These are phyloP conservation scores for Alternaria ventricosa DNA, from an alignment of 2,329 filamentous ascomycete genomes.

Conservation along the genomic window DNA sequence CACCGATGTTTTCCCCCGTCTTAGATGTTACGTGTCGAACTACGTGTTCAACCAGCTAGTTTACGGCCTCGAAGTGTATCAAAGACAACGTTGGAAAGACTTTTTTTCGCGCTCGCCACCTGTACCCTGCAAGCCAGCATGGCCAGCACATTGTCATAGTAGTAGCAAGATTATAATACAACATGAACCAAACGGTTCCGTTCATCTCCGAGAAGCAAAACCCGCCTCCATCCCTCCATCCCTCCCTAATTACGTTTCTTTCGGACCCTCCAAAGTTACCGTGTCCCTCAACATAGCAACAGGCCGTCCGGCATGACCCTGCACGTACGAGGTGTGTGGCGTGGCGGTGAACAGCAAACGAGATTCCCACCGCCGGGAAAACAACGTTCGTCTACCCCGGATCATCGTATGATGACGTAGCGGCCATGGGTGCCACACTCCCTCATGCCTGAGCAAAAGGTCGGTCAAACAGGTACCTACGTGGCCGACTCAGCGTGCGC, in stretches of 20 bases:
- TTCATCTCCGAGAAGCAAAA: constrained; percentile 16
- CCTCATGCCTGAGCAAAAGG: constrained; percentile 5
- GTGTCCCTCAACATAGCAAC: constrained; percentile 8
- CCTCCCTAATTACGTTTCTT: constrained; percentile 19
- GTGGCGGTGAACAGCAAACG: constrained; percentile 41
- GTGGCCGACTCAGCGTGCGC: constrained; percentile 28
- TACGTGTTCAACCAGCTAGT: neutral
- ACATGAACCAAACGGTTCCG: neutral
- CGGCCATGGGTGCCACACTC: constrained; percentile 11
- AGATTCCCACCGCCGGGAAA: constrained; percentile 20
- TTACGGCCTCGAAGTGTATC: neutral
- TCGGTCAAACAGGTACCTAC: constrained; percentile 34
- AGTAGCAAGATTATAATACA: constrained; percentile 6
- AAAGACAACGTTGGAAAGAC: constrained; percentile 22
- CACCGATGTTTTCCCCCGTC: constrained; percentile 8
- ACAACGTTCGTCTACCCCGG: constrained; percentile 26
- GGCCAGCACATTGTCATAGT: constrained; percentile 12
- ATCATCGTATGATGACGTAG: constrained; percentile 38
- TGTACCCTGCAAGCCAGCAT: constrained; percentile 19
- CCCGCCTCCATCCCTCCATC: neutral
- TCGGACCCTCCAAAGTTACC: constrained; percentile 11
- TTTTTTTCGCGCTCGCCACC: constrained; percentile 20
- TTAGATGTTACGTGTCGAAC: constrained; percentile 1
- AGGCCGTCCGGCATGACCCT: constrained; percentile 25
- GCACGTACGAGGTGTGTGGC: neutral